Conservation (phyloP, 352 stramenopile species). For the Phytophthora cactorum region DNA sequence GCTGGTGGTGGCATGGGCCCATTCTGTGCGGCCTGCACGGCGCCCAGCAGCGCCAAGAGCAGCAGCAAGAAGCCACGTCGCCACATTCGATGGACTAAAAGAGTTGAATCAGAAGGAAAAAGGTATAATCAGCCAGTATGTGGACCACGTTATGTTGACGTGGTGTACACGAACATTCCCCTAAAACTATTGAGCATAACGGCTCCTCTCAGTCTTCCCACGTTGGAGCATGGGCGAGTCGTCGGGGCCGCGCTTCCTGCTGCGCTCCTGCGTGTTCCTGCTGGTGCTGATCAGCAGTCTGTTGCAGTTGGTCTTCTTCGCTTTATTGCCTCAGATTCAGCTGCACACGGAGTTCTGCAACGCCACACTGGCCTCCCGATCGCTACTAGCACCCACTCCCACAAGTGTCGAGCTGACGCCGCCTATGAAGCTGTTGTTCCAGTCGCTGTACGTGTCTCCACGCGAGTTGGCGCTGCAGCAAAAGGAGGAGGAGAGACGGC, state of each 20-base stretch:
- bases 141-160: slow-evolving; percentile 5
- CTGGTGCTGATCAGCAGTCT: slow-evolving; percentile 77
- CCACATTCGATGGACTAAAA: slow-evolving; percentile 3
- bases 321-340: slow-evolving; percentile 69
- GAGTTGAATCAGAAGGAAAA: slow-evolving; percentile 5
- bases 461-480: slow-evolving; percentile 55
- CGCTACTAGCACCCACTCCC: slow-evolving; percentile 36
- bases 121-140: background rate
- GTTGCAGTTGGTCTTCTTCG: slow-evolving; percentile 77
- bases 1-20: slow-evolving; percentile 28
- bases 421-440: slow-evolving; percentile 77
- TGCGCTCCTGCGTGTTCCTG: slow-evolving; percentile 75
- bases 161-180: slow-evolving; percentile 16
- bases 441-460: slow-evolving; percentile 78
- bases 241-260: slow-evolving; percentile 60
- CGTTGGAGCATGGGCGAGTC: slow-evolving; percentile 43
- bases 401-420: slow-evolving; percentile 60
- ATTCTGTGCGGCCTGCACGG: slow-evolving; percentile 12
- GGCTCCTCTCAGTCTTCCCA: slow-evolving; percentile 24
- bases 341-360: slow-evolving; percentile 73
- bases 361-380: slow-evolving; percentile 51
- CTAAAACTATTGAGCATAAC: slow-evolving; percentile 9
- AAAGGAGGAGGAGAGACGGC: slow-evolving; percentile 45
- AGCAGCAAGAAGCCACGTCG: slow-evolving; percentile 12
- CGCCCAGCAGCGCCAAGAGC: slow-evolving; percentile 24